phyloP scores from a whole-genome alignment of 106 monocot species.

The Dactylorhiza incarnata region DNA sequence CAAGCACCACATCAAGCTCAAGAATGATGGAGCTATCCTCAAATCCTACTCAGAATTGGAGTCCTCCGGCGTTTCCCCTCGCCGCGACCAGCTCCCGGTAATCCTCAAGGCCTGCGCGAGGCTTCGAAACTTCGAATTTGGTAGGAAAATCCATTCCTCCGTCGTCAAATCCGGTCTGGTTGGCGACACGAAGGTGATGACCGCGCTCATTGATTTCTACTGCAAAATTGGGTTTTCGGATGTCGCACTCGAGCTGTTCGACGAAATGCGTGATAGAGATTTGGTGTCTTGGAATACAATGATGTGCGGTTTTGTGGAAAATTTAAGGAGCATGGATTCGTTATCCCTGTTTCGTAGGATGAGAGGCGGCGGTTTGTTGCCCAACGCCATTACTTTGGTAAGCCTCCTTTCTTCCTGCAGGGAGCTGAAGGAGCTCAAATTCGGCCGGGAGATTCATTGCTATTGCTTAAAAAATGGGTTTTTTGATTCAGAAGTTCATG shows the following conservation, averaged over 20 bases:
- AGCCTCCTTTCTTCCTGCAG: slow-evolving; percentile 16
- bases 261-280: slow-evolving; percentile 14
- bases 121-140: slow-evolving; percentile 10
- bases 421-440: slow-evolving; percentile 8
- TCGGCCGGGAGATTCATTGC: slow-evolving; percentile 20
- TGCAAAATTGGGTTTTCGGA: slow-evolving; percentile 14
- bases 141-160: slow-evolving; percentile 13
- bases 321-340: slow-evolving; percentile 13
- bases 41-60: slow-evolving; percentile 11
- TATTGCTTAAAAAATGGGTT: slow-evolving; percentile 27
- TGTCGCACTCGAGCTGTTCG: slow-evolving; percentile 8
- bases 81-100: slow-evolving; percentile 7
- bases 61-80: slow-evolving; percentile 6
- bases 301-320: slow-evolving; percentile 12
- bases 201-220: slow-evolving; percentile 26
- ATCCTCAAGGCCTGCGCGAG: slow-evolving; percentile 28
- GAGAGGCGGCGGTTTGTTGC: slow-evolving; percentile 12
- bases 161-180: neutral
- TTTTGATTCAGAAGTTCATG: slow-evolving; percentile 9
- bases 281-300: slow-evolving; percentile 13
- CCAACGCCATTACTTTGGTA: slow-evolving; percentile 17
- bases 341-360: slow-evolving; percentile 14
- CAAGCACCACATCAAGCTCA: slow-evolving; percentile 22
- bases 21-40: slow-evolving; percentile 24
- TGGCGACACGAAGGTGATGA: slow-evolving; percentile 9